phyloP scores from a whole-genome alignment of 768 basidiomycete species.

The Pleurotus giganteus region DNA sequence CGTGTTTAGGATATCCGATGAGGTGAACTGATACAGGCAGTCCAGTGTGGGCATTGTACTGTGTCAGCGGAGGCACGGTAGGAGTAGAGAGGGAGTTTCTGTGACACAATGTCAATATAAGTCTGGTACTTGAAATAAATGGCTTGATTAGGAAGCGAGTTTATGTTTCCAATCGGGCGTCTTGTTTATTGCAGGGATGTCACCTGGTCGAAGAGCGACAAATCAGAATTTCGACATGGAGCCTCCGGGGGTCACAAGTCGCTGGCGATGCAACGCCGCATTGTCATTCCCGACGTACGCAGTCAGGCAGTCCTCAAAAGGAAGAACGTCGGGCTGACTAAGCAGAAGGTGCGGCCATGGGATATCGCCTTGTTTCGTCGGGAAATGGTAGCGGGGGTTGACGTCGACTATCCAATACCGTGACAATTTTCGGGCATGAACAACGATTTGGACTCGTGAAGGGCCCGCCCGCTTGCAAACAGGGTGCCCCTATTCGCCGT shows the following conservation, averaged over 20 bases:
- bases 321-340: not conserved
- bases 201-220: not conserved
- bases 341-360: no score
- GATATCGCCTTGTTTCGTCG: no score
- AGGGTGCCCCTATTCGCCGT: no score
- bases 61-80: no score
- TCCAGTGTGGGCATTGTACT: no score
- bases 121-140: not conserved
- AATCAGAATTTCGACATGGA: not conserved
- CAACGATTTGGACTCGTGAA: not conserved
- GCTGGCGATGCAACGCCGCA: not conserved
- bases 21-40: conserved; percentile 61
- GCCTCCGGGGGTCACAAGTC: not conserved
- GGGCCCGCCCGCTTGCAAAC: not conserved
- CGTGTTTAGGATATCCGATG: conserved; percentile 56
- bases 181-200: conserved; percentile 33
- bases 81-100: not conserved
- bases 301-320: not conserved
- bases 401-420: no score
- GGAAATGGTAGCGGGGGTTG: no score
- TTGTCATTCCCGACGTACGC: not conserved
- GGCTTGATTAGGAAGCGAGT: conserved; percentile 34
- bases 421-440: no score
- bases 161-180: conserved; percentile 47
- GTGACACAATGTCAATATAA: not conserved